Evolutionary conservation across 176 grass and related monocot species (phyloP), one percentile per base, ranked within the genome.

Genomic region (Elaeis guineensis): DNA sequence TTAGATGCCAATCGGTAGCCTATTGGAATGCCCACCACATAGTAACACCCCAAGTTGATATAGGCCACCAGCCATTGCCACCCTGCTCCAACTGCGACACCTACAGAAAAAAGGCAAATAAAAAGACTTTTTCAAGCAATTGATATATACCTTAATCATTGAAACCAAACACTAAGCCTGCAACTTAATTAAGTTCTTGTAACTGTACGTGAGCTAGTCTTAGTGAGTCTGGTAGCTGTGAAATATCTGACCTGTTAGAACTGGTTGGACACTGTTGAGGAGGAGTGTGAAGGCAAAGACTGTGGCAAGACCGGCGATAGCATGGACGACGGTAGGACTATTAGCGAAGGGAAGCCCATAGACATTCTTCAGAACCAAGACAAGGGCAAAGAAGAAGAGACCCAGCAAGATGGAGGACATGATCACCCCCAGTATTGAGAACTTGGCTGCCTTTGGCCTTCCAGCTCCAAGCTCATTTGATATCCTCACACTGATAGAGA

Each of bases 11-110:
- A 62, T 4, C 74, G 0, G 66, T 80, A 87, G 2, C 91, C 91
- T 0, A 90, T 52, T 14, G 91, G 91, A 71, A 95, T 72, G 29
- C 86, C 91, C 17, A 95, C 3, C 8, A 74, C 58, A 76, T 95
- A 95, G 73, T 95, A 95, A 72, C 86, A 90, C 0, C 60, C 86
- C 5, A 95, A 70, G 65, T 90, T 90, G 75, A 95, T 52, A 64
- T 87, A 95, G 0, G 91, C 91, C 48, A 90, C 80, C 6, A 90
- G 67, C 77, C 83, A 87, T 77, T 95, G 91, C 91, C 91, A 95
- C 0, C 90, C 91, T 7, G 91, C 91, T 21, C 91, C 86, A 17
- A 95, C 83, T 63, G 90, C 90, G 18, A 95, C 90, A 18, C 91
- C 80, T 83, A 0, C n/a, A n/a, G n/a, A n/a, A n/a, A n/a, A n/a